Evolutionary conservation across 306 rosid genomes (phyloP).

Genomic region (Benincasa hispida): DNA sequence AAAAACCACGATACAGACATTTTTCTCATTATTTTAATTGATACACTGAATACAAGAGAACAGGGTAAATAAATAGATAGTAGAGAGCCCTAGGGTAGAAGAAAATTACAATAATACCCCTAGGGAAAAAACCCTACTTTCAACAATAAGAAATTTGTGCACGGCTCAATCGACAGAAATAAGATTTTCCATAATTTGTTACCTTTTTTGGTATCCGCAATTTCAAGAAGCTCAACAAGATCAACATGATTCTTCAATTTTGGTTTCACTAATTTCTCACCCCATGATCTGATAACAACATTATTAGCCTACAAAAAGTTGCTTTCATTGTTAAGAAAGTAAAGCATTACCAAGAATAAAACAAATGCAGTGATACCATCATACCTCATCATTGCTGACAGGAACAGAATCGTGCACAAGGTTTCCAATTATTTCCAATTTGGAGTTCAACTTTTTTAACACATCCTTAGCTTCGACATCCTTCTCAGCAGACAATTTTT

Average conservation of each 20-base stretch:
- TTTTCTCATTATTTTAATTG: no score
- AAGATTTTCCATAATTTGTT: background rate
- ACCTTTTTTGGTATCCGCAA: slow-evolving; percentile 75
- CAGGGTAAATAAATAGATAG: no score
- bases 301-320: slow-evolving; percentile 46
- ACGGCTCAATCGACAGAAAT: background rate
- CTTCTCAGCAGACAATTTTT: slow-evolving; percentile 48
- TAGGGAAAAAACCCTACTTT: no score
- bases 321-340: background rate
- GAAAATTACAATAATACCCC: no score
- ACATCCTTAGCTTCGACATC: slow-evolving; percentile 67
- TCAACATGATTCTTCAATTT: slow-evolving; percentile 84
- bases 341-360: background rate
- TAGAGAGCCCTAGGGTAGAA: no score
- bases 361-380: background rate
- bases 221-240: slow-evolving; percentile 67
- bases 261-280: slow-evolving; percentile 67
- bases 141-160: no score
- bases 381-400: slow-evolving; percentile 64
- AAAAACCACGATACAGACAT: no score
- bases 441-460: slow-evolving; percentile 31
- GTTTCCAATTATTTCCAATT: slow-evolving; percentile 69
- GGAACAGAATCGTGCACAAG: slow-evolving; percentile 91
- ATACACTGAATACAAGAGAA: no score
- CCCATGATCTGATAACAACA: slow-evolving; percentile 68